Evolutionary conservation across 495 filamentous ascomycete species (phyloP), one percentile per base, ranked within the genome.

Genomic region (Aspergillus sclerotiicarbonarius): DNA sequence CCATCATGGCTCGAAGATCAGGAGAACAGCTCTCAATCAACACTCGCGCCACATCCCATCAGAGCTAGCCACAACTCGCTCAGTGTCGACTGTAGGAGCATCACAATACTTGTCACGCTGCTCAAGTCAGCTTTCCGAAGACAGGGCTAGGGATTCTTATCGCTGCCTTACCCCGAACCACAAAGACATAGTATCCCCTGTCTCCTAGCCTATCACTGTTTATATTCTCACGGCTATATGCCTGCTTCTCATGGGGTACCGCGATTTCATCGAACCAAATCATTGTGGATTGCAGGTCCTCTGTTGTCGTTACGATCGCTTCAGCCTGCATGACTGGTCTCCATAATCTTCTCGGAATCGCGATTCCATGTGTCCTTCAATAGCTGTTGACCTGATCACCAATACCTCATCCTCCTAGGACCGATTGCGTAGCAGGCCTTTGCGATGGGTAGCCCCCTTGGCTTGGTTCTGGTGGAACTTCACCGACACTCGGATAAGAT

Each of bases 381-480:
- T 79, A 0, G 69, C 79, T 0, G 75, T 86, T 8, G 74, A 75
- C 35, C 73, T 83, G 16, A 57, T 84, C 19, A 77, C 80, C 0
- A 63, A 69, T n/a, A 62, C 73, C 0, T 67, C 82, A 25, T 25
- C 25, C 45, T 72, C 73, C 0, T 54, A 50, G 8, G 83, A 83
- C 0, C 63, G 68, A 16, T 50, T 61, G 25, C 65, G 84, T 6
- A 88, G 85, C 53, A 58, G 0, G 82, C 68, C 0, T 84, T 85
- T 59, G 76, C 79, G 0, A 74, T 77, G 4, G 78, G 75, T 3
- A 74, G 78, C 54, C 79, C 79, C 0, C 39, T 85, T 18, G 84
- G 82, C 3, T 86, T 86, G 1, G 72, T 86, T 0, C 62, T 85
- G 3, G 80, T 82, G 84, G 7, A 56, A 84, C 7, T 79, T 85